These are phyloP conservation scores for Metschnikowia peoriensis DNA, from an alignment of 805 yeast genomes.

Conservation along the genomic window DNA sequence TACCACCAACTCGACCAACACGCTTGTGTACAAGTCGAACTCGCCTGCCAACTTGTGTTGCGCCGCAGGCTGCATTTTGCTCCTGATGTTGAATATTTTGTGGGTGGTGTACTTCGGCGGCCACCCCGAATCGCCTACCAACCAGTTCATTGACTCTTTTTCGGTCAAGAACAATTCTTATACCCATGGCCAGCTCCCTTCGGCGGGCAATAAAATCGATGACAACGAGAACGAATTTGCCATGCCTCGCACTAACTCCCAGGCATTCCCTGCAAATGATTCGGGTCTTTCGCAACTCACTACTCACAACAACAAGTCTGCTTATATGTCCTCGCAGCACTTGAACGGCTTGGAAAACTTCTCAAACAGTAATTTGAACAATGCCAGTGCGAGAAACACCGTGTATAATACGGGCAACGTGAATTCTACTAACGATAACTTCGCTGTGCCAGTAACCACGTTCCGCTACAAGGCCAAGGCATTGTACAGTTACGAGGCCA, in stretches of 20 bases:
- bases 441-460: constrained; percentile 19
- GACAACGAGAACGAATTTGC: constrained; percentile 25
- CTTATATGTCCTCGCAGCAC: constrained; percentile 53
- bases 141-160: constrained; percentile 81
- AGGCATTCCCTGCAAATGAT: constrained; percentile 30
- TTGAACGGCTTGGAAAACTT: constrained; percentile 62
- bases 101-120: constrained; percentile 93
- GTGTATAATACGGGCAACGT: constrained; percentile 14
- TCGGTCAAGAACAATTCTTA: constrained; percentile 49
- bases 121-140: constrained; percentile 83
- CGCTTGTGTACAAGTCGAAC: constrained; percentile 61
- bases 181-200: constrained; percentile 35
- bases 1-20: constrained; percentile 79
- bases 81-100: constrained; percentile 75
- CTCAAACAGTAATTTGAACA: constrained; percentile 36
- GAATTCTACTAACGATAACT: constrained; percentile 22
- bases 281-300: constrained; percentile 35
- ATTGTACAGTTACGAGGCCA: constrained; percentile 81
- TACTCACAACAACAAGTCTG: constrained; percentile 27
- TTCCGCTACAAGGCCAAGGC: constrained; percentile 88
- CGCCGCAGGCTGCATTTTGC: constrained; percentile 85
- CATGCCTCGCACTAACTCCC: constrained; percentile 18
- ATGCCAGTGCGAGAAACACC: constrained; percentile 20
- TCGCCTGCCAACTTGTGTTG: constrained; percentile 75
- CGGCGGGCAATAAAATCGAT: constrained; percentile 19